Percentiles rank a stretch among this genome's conserved stretches.
These are phyloP conservation scores for Xerocomellus amylosporus DNA, from an alignment of 768 basidiomycete species.

Conservation along the genomic window DNA sequence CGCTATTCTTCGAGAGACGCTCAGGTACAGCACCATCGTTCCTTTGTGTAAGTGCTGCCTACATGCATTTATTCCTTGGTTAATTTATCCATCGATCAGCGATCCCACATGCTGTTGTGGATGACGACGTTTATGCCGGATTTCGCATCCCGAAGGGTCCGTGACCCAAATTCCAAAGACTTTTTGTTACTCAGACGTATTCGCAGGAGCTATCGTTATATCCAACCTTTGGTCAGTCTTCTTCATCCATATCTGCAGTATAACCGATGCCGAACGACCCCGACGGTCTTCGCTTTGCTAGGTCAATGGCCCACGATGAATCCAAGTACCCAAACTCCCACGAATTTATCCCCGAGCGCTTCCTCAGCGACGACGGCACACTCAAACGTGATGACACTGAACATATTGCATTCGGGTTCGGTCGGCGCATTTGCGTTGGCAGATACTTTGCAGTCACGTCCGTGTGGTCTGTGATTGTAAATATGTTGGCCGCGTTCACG, in stretches of 20 bases:
- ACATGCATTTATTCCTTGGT: not conserved
- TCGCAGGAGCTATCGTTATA: conserved; percentile 15
- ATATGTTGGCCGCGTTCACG: conserved; percentile 16
- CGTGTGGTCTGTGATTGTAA: conserved; percentile 23
- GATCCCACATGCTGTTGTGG: conserved; percentile 32
- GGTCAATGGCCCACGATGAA: conserved; percentile 24
- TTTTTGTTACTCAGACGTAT: not conserved
- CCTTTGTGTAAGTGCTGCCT: conserved; percentile 13
- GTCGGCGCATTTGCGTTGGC: conserved; percentile 31
- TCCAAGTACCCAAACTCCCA: conserved; percentile 39
- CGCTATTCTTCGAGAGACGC: conserved; percentile 18
- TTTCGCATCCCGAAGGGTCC: conserved; percentile 48
- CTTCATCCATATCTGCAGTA: not conserved
- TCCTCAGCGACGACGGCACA: conserved; percentile 29
- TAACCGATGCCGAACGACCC: not conserved
- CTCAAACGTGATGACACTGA: conserved; percentile 13
- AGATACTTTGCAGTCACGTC: conserved; percentile 26
- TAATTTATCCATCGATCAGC: conserved; percentile 9
- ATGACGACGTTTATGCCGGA: conserved; percentile 45
- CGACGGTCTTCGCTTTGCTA: not conserved
- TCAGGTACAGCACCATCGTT: conserved; percentile 13
- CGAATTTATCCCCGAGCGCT: conserved; percentile 40
- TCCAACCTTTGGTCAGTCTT: conserved; percentile 19
- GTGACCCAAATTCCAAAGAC: not conserved
- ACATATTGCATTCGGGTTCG: conserved; percentile 26